Percentiles rank a stretch among this genome's conserved stretches.
phyloP scores from a whole-genome alignment of 495 filamentous ascomycete species.

The Peziza echinospora region DNA sequence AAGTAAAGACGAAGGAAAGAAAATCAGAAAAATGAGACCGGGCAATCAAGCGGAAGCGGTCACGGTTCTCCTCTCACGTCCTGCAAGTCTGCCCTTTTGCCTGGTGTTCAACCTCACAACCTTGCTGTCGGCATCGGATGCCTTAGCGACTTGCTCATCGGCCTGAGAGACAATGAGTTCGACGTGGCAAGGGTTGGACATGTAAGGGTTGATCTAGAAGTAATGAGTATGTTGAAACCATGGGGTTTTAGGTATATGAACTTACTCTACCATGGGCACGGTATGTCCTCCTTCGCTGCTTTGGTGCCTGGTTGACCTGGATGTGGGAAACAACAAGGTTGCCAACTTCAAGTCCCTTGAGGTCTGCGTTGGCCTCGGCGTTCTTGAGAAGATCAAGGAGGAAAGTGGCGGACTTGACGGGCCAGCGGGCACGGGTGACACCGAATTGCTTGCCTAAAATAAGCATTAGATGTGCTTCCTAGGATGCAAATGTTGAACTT shows the following conservation, averaged over 20 bases:
- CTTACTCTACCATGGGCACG: constrained; percentile 98
- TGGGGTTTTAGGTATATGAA: constrained; percentile 15
- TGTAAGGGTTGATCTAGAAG: constrained; percentile 96
- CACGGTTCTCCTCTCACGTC: constrained; percentile 48
- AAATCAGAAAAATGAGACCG: background rate
- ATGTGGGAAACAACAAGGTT: constrained; percentile 98
- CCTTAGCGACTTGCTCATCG: constrained; percentile 78
- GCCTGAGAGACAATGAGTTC: constrained; percentile 97
- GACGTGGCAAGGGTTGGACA: constrained; percentile 99
- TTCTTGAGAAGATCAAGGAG: constrained; percentile 94
- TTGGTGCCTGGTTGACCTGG: constrained; percentile 99
- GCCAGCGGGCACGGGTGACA: constrained; percentile 93
- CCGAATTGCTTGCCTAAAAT: constrained; percentile 86
- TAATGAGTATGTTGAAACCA: background rate
- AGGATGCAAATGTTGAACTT: background rate
- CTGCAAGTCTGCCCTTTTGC: constrained; percentile 65
- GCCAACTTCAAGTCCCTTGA: constrained; percentile 93
- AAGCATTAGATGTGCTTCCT: constrained; percentile 1
- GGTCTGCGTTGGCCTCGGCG: constrained; percentile 96
- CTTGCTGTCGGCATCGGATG: constrained; percentile 37
- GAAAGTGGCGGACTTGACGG: constrained; percentile 96
- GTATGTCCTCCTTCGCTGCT: constrained; percentile 94
- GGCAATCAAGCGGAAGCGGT: constrained; percentile 34
- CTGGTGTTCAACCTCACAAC: constrained; percentile 49
- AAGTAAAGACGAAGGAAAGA: background rate